These are phyloP conservation scores for Kuraishia hungarica DNA, from an alignment of 805 yeast species.

Conservation along the genomic window DNA sequence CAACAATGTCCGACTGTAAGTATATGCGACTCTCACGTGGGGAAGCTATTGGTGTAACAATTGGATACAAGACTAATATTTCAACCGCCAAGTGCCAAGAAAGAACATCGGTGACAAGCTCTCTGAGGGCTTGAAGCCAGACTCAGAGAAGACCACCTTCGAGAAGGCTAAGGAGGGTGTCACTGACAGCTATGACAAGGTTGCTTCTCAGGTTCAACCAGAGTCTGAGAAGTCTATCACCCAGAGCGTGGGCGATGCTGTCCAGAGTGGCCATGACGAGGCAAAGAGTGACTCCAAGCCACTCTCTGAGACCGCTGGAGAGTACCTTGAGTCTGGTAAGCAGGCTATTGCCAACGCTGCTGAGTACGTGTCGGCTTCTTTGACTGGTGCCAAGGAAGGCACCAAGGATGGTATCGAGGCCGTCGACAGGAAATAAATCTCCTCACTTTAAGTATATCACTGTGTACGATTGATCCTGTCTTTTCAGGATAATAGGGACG, in stretches of 20 bases:
- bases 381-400: constrained; percentile 53
- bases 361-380: constrained; percentile 50
- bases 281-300: constrained; percentile 24
- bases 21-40: background rate
- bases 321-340: constrained; percentile 39
- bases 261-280: constrained; percentile 35
- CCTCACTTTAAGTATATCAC: too few species aligned
- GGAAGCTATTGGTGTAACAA: too few species aligned
- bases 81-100: constrained; percentile 34
- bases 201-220: constrained; percentile 53
- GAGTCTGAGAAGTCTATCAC: constrained; percentile 57
- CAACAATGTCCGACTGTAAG: background rate
- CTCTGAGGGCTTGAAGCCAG: constrained; percentile 61
- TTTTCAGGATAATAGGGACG: too few species aligned
- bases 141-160: constrained; percentile 51
- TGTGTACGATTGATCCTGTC: too few species aligned
- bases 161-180: constrained; percentile 66
- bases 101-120: constrained; percentile 65
- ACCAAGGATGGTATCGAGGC: constrained; percentile 26
- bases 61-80: background rate
- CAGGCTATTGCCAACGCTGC: constrained; percentile 39
- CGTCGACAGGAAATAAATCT: constrained; percentile 5
- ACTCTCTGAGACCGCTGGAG: constrained; percentile 34
- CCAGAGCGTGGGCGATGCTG: constrained; percentile 48
- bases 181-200: constrained; percentile 59